A percentile compares a stretch with the other conserved stretches of the same genome.
Evolutionary conservation across 2,329 filamentous ascomycete genomes (phyloP).

Genomic region (Knoxdaviesia proteae): DNA sequence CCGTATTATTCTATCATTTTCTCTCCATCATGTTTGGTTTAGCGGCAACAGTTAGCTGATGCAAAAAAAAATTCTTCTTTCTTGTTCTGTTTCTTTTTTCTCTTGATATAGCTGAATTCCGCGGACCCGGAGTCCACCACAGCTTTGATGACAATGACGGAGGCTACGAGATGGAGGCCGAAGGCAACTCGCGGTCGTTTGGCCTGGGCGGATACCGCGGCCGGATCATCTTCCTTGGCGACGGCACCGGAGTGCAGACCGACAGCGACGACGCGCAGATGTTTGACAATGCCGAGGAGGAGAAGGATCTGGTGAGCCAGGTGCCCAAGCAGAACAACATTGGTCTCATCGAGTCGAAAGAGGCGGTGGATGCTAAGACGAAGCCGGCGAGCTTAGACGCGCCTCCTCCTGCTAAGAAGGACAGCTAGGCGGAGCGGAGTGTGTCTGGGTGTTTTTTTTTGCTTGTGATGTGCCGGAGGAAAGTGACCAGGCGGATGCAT

Average conservation of each 20-base stretch:
- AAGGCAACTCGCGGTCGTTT: slow-evolving; percentile 36
- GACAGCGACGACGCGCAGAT: slow-evolving; percentile 81
- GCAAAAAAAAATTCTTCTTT: not conserved
- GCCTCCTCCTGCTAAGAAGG: not conserved
- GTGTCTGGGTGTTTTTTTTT: not conserved
- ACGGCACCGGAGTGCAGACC: slow-evolving; percentile 80
- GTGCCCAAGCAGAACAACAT: slow-evolving; percentile 38
- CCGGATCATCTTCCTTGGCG: slow-evolving; percentile 82
- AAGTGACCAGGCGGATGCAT: not conserved
- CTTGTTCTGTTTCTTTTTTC: slow-evolving; percentile 2
- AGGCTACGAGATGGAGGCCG: slow-evolving; percentile 56
- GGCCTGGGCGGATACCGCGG: slow-evolving; percentile 53
- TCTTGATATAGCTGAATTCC: slow-evolving; percentile 50
- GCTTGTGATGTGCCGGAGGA: not conserved
- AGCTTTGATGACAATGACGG: slow-evolving; percentile 64
- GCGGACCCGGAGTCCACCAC: slow-evolving; percentile 62
- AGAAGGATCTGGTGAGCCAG: slow-evolving; percentile 70
- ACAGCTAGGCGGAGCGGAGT: not conserved
- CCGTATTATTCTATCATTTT: too few relatives aligned
- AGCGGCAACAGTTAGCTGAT: too few relatives aligned
- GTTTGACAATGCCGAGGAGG: slow-evolving; percentile 73
- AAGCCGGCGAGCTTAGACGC: slow-evolving; percentile 8
- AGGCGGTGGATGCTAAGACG: slow-evolving; percentile 2
- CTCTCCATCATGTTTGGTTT: too few relatives aligned
- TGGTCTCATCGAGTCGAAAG: not conserved